Evolutionary conservation across 176 grass and related monocot species (phyloP).

Genomic region (Pontederia crassipes): DNA sequence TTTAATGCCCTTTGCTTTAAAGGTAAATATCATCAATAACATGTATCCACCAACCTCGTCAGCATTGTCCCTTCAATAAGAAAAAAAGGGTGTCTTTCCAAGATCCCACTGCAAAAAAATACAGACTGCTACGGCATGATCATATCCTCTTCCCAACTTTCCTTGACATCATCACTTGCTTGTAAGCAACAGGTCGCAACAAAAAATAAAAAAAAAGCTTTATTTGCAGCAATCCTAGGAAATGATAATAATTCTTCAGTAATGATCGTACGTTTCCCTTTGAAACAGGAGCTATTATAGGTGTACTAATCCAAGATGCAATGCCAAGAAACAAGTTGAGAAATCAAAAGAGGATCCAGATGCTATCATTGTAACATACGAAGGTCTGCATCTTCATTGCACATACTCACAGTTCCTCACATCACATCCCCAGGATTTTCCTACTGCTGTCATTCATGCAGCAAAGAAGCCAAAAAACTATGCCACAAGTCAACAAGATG

Average conservation of each 20-base stretch:
- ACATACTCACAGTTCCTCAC: conserved; percentile 4
- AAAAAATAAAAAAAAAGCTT: too few relatives aligned
- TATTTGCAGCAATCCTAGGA: background rate
- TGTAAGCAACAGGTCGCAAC: too few relatives aligned
- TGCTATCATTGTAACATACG: conserved; percentile 2
- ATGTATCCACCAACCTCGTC: too few relatives aligned
- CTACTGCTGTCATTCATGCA: background rate
- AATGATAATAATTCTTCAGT: background rate
- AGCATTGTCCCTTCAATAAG: too few relatives aligned
- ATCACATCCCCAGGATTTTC: background rate
- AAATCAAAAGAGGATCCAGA: conserved; percentile 16
- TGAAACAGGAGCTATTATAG: conserved; percentile 6
- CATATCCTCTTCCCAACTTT: too few relatives aligned
- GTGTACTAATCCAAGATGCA: conserved; percentile 10
- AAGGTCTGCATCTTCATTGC: conserved; percentile 14
- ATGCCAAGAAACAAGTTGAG: conserved; percentile 22
- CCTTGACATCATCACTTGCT: too few relatives aligned
- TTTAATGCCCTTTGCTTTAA: too few relatives aligned
- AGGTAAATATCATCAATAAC: too few relatives aligned
- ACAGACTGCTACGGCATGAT: too few relatives aligned
- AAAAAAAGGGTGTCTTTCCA: too few relatives aligned
- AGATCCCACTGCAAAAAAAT: too few relatives aligned
- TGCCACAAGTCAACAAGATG: background rate
- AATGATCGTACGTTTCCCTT: background rate
- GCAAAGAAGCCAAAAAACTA: conserved; percentile 10